Percentiles rank a stretch among this genome's conserved stretches.
Evolutionary conservation across 1,284 basidiomycete species (phyloP).

Genomic region (Ganoderma resinaceum): DNA sequence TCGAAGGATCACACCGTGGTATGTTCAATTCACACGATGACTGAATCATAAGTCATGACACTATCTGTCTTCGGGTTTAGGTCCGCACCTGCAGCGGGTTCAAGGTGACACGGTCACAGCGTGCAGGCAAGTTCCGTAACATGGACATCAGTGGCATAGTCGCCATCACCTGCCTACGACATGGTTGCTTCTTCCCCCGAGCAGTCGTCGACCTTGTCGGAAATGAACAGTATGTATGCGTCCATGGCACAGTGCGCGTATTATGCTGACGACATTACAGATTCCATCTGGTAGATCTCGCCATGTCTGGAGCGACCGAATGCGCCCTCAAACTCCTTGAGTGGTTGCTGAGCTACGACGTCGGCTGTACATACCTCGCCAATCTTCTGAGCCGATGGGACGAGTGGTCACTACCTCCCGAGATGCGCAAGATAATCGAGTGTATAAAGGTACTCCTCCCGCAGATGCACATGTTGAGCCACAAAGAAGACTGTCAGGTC

Average conservation of each 20-base stretch:
- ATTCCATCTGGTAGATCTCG: neutral
- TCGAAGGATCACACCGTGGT: neutral
- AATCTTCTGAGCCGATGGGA: neutral
- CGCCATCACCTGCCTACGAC: neutral
- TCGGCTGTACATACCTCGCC: neutral
- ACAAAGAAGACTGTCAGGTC: slow-evolving; percentile 12
- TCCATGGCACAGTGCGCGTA: too few species aligned
- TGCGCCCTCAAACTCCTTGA: neutral
- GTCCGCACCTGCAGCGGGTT: neutral
- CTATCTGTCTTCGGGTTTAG: too few species aligned
- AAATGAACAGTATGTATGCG: slow-evolving; percentile 1
- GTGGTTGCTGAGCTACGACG: neutral
- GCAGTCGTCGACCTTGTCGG: neutral
- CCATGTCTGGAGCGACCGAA: neutral
- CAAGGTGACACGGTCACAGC: neutral
- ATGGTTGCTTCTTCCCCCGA: neutral
- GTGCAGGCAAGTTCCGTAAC: neutral
- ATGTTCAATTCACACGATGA: too few species aligned
- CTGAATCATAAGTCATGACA: too few species aligned
- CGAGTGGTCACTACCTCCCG: neutral
- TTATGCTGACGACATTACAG: neutral
- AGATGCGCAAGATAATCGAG: neutral
- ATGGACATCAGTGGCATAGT: neutral
- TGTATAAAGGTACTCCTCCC: neutral
- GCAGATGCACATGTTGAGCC: slow-evolving; percentile 11